Conservation (phyloP, 257 asterid species). For the Solanum appendiculatum region DNA sequence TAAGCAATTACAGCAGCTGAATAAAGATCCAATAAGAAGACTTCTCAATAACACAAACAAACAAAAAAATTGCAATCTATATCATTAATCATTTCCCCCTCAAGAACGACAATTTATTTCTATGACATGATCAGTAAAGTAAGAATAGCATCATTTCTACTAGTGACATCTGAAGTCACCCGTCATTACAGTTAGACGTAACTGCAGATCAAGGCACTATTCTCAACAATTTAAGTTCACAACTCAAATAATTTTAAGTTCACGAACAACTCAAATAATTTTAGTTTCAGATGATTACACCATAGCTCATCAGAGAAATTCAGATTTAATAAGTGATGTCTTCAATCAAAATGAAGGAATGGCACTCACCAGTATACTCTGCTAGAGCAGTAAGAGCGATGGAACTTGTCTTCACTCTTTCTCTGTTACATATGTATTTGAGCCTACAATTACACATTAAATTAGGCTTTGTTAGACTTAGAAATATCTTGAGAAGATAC, state of each 20-base stretch:
- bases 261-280: not conserved
- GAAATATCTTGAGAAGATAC: not conserved
- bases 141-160: not conserved
- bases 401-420: conserved; percentile 69
- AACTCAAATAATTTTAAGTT: not conserved
- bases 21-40: not conserved
- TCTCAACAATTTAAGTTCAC: not conserved
- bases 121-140: not conserved
- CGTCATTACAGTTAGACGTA: not conserved
- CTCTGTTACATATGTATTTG: conserved; percentile 80
- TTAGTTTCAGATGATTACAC: not conserved
- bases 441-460: conserved; percentile 42
- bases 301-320: not conserved
- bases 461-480: not conserved
- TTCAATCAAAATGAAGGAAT: not conserved
- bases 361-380: conserved; percentile 61
- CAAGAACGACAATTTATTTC: not conserved
- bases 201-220: not conserved
- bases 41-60: not conserved
- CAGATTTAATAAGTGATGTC: not conserved
- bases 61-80: not conserved
- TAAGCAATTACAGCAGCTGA: not conserved
- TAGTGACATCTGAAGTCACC: not conserved
- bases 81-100: not conserved
- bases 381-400: conserved; percentile 73